phyloP scores from a whole-genome alignment of 2,329 filamentous ascomycete species.

The Alternaria tenuissima region DNA sequence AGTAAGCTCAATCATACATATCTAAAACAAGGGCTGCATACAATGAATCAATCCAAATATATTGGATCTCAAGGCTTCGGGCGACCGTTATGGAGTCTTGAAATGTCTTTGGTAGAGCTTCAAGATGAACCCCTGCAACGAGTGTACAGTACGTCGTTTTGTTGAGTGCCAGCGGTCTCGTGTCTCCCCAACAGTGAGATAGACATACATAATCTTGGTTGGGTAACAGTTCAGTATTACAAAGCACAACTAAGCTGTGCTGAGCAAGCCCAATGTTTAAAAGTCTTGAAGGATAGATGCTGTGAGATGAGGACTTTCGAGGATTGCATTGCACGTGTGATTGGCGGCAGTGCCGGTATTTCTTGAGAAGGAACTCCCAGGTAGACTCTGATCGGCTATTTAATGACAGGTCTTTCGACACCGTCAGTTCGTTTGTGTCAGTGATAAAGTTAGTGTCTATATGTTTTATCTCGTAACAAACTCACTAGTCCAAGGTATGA shows the following conservation, averaged over 20 bases:
- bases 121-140: not conserved
- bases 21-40: not conserved
- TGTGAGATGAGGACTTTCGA: no score
- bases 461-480: no score
- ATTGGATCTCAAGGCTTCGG: not conserved
- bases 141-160: not conserved
- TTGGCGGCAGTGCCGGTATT: not conserved
- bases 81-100: not conserved
- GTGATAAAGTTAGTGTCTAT: not conserved
- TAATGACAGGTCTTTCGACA: not conserved
- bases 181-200: not conserved
- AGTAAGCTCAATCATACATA: not conserved
- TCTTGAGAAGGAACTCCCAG: fast-evolving
- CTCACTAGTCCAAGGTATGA: not conserved
- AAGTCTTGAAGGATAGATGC: not conserved
- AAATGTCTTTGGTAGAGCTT: not conserved
- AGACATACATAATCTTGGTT: not conserved
- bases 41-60: not conserved
- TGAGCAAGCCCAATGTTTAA: not conserved
- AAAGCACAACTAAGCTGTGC: not conserved
- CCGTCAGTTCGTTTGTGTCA: not conserved
- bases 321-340: not conserved
- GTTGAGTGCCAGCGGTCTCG: not conserved
- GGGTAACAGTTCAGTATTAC: no score
- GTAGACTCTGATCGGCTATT: not conserved